These are phyloP conservation scores for Nicotiana attenuata DNA, from an alignment of 257 asterid genomes.

Conservation along the genomic window DNA sequence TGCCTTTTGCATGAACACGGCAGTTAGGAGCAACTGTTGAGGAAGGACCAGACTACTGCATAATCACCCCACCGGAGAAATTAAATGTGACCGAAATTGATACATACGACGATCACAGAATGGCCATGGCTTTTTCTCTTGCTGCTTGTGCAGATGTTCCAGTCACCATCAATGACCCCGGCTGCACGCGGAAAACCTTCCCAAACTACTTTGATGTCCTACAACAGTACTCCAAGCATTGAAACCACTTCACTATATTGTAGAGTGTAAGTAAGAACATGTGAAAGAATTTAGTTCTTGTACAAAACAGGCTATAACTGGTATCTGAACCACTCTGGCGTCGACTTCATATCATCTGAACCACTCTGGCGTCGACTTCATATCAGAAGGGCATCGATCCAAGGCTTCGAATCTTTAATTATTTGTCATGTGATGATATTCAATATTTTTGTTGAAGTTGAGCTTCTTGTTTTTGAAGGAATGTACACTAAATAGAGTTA, in stretches of 20 bases:
- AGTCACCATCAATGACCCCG: conserved; percentile 74
- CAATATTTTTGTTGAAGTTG: background rate
- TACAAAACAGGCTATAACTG: background rate
- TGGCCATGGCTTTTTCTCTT: conserved; percentile 98
- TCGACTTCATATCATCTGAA: background rate
- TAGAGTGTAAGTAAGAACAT: background rate
- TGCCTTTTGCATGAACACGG: conserved; percentile 2
- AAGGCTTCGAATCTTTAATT: background rate
- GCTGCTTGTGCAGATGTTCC: conserved; percentile 96
- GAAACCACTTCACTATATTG: conserved; percentile 8
- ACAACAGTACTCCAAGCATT: conserved; percentile 53
- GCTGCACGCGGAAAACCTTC: conserved; percentile 90
- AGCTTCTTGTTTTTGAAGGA: background rate
- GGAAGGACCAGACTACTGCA: conserved; percentile 81
- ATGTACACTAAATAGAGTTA: background rate
- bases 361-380: background rate
- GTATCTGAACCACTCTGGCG: background rate
- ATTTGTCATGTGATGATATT: background rate
- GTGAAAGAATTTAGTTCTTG: background rate
- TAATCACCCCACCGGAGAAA: conserved; percentile 82
- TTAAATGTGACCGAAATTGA: conserved; percentile 69
- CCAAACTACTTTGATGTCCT: conserved; percentile 84
- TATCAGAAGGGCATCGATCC: background rate
- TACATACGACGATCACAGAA: conserved; percentile 86
- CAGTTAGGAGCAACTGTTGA: conserved; percentile 92